Conservation (phyloP, 345 rosid species). For the Lumnitzera littorea region DNA sequence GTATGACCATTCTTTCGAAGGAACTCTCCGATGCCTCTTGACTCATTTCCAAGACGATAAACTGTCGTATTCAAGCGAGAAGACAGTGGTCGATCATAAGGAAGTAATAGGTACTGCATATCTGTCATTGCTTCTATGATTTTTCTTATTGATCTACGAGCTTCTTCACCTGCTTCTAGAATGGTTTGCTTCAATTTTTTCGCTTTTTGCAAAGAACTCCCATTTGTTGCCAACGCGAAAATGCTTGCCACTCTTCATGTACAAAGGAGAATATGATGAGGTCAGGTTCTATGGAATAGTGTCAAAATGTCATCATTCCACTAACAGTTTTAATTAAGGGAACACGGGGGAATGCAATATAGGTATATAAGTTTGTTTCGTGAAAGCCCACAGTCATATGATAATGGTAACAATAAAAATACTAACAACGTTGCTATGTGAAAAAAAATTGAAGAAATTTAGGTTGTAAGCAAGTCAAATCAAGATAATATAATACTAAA, state of each 20-base stretch:
- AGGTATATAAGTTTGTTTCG: no score
- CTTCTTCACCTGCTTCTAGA: slow-evolving; percentile 32
- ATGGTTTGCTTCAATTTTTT: slow-evolving; percentile 34
- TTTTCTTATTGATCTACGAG: slow-evolving; percentile 20
- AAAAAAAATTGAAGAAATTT: no score
- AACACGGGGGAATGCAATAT: no score
- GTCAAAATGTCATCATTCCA: no score
- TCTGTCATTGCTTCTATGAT: slow-evolving; percentile 24
- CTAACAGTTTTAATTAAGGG: no score
- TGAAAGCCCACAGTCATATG: no score
- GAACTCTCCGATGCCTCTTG: slow-evolving; percentile 26
- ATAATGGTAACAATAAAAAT: no score
- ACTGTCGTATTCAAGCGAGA: slow-evolving; percentile 28
- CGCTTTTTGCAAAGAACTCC: slow-evolving; percentile 27
- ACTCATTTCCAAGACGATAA: slow-evolving; percentile 35
- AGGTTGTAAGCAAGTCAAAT: no score
- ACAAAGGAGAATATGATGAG: background rate
- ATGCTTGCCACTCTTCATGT: slow-evolving; percentile 34
- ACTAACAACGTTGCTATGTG: no score
- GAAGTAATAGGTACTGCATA: slow-evolving; percentile 37
- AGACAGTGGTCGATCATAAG: slow-evolving; percentile 34
- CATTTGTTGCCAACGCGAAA: slow-evolving; percentile 36
- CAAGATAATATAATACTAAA: no score
- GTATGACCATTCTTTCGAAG: slow-evolving; percentile 27
- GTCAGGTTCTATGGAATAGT: background rate